Evolutionary conservation across 306 rosid genomes (phyloP), one percentile per base, ranked within the genome.

Genomic region (Acacia acuminata): DNA sequence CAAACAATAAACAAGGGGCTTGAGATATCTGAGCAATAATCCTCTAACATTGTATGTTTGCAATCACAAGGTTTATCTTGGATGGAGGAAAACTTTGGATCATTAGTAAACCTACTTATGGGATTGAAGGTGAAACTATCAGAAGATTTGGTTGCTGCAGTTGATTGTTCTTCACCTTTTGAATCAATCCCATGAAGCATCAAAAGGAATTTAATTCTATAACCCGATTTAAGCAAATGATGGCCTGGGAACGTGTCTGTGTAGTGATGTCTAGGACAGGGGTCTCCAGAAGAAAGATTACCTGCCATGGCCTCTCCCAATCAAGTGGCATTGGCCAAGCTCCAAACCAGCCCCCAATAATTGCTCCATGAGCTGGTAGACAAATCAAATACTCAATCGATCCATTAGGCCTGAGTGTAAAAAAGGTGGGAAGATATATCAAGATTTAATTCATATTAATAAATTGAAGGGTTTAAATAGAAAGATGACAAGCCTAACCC

Each of bases 271-370:
- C n/a, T n/a, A n/a, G n/a, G 27, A 55, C 24, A 2, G 30, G 64
- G 30, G 8, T 11, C 9, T 61, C 69, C 38, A 11, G 82, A 75
- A 51, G 65, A 63, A 75, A 69, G 13, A 45, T 47, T 87, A 93
- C 99, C 97, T 92, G 99, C 97, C 98, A 92, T 60, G 96, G 93
- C 73, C 96, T 89, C 87, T 93, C 99, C 99, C 99, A 96, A 81
- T 96, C 99, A 87, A 96, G 99, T n/a, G 98, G 99, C 97, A 96
- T 91, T 17, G 97, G 96, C 94, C 94, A 94, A 71, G 99, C 97
- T 76, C 99, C 98, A 87, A 96, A 91, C 98, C 98, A 96, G 64
- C 91, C 98, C 79, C 99, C 97, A 43, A 96, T 88, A 71, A 91
- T 78, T 81, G 93, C 97, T 78, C 98, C 99, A 84, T 92, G 94